Evolutionary conservation across 495 filamentous ascomycete species (phyloP), one percentile per base, ranked within the genome.

Genomic region (Aspergillus panamensis): DNA sequence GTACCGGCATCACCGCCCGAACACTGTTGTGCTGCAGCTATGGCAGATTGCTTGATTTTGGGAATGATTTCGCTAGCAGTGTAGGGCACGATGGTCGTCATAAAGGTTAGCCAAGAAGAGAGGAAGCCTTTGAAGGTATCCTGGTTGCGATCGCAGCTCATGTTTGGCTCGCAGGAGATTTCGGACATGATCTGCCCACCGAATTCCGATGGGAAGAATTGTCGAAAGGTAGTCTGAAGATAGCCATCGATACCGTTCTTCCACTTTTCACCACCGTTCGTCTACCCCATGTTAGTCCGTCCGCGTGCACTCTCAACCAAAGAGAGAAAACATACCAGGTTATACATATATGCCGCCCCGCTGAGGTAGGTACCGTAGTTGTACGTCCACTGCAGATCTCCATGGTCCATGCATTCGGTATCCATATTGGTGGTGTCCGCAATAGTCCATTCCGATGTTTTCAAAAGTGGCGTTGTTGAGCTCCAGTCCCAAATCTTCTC

Each of bases 341-440:
- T 91, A 75, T 87, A 89, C 87, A 93, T 91, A 65, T 84, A 82
- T 16, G 87, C 87, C 6, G 87, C 82, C 12, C 90, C 90, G 54
- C 82, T 82, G 43, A 92, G 75, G 66, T 82, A 90, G 14, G 87
- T 85, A 43, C 83, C 90, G 35, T 87, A 81, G 68, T 88, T 89
- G 72, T 92, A 92, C 1, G 83, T 82, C 86, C 86, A 92, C 70
- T 91, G 87, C 48, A 84, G 77, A 58, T 79, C 69, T 58, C 85
- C 84, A 58, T 85, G 74, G 32, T 80, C 64, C 10, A 69, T 73
- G 72, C 90, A 94, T 40, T 84, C 77, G 19, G 71, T 61, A 0
- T 75, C 69, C 48, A 82, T 77, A 50, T 75, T 77, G 5, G 86
- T 82, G 21, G 88, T 87, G 65, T 94, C 90, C 57, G 77, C 87